These are phyloP conservation scores for Claviceps monticola DNA, from an alignment of 2,329 filamentous ascomycete species.

Conservation along the genomic window DNA sequence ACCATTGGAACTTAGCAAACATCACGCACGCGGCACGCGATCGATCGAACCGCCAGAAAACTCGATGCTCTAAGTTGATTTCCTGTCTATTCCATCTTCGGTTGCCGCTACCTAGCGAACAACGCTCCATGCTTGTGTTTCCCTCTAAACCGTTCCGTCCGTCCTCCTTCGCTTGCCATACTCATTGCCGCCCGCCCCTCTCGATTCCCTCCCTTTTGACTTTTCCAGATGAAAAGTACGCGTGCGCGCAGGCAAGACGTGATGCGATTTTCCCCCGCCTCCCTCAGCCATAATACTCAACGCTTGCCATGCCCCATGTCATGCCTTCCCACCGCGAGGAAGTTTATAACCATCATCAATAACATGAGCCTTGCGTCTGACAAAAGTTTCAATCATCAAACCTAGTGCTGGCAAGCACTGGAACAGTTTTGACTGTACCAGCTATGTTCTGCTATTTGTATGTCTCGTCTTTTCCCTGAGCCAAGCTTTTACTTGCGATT, in stretches of 20 bases:
- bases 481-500: background rate
- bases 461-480: background rate
- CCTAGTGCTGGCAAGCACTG: too few relatives aligned
- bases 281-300: conserved; percentile 1
- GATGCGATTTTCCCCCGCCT: background rate
- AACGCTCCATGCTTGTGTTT: background rate
- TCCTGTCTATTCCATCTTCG: background rate
- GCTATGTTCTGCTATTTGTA: background rate
- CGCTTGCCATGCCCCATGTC: conserved; percentile 7
- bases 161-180: background rate
- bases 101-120: background rate
- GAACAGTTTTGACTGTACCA: too few relatives aligned
- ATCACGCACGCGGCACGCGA: too few relatives aligned
- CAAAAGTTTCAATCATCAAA: background rate
- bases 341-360: conserved; percentile 6
- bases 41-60: too few relatives aligned
- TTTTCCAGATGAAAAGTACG: background rate
- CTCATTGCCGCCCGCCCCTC: background rate
- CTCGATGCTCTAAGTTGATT: background rate
- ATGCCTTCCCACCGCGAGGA: conserved; percentile 6
- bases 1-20: too few relatives aligned
- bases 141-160: background rate
- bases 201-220: background rate
- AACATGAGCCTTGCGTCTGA: conserved; percentile 5
- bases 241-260: background rate